phyloP scores from a whole-genome alignment of 768 basidiomycete species.

The Phylloporus arenicola region DNA sequence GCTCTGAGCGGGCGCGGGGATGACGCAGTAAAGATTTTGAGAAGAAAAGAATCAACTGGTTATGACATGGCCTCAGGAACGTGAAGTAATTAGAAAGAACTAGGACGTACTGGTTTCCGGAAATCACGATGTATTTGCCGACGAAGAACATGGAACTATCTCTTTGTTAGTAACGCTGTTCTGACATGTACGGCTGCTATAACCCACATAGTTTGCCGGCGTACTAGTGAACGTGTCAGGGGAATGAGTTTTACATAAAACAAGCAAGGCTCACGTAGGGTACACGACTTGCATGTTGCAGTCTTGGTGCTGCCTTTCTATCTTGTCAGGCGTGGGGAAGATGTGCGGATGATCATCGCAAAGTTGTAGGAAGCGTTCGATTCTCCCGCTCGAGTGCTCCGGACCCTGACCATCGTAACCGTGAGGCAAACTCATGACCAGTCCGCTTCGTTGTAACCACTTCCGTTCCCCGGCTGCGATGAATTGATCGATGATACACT shows the following conservation, averaged over 20 bases:
- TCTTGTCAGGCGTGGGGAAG: slow-evolving; percentile 83
- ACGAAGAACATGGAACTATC: slow-evolving; percentile 90
- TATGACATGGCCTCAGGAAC: background rate
- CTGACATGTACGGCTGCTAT: background rate
- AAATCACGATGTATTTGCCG: slow-evolving; percentile 97
- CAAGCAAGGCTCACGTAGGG: slow-evolving; percentile 62
- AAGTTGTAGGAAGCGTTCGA: slow-evolving; percentile 96
- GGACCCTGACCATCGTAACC: slow-evolving; percentile 99
- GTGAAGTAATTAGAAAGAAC: background rate
- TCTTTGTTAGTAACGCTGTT: slow-evolving; percentile 10
- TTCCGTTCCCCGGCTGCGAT: slow-evolving; percentile 96
- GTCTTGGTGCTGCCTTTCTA: slow-evolving; percentile 95
- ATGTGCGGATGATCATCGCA: slow-evolving; percentile 94
- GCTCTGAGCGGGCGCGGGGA: slow-evolving; percentile 80
- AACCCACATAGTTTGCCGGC: slow-evolving; percentile 81
- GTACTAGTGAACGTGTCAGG: slow-evolving; percentile 47
- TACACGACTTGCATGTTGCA: slow-evolving; percentile 99
- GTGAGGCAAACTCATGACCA: slow-evolving; percentile 87
- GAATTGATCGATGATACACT: slow-evolving; percentile 98
- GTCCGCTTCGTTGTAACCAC: slow-evolving; percentile 90
- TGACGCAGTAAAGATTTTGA: slow-evolving; percentile 95
- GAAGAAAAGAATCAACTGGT: slow-evolving; percentile 88
- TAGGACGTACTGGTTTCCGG: slow-evolving; percentile 80
- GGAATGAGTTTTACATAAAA: background rate
- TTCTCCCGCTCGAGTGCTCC: slow-evolving; percentile 92